Base-by-base conservation (phyloP, 306 rosid genomes). In the Lupinus albus region DNA sequence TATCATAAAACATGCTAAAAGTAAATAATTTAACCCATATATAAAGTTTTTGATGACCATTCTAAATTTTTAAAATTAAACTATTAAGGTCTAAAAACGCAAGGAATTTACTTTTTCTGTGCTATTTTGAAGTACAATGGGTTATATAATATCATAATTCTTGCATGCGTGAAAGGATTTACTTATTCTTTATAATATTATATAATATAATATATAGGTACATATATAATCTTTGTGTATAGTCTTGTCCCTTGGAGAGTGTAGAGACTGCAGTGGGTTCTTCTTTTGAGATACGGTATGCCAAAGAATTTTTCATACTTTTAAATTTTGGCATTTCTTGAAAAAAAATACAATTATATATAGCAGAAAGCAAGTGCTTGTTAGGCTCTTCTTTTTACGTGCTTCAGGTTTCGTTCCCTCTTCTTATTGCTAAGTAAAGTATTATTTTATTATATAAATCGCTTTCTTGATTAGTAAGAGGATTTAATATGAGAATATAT, bases 251-350 rank as follows among this genome's bases (percentile, higher is more conserved):
- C 76, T 81, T 63, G 68, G 74, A 59, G 58, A 60, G 58, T 52
- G 80, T 61, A 44, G 84, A 72, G 68, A 63, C 54, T 48, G 73
- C 73, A 32, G 85, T 81, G 83, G 87, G 91, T 78, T 84, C 87
- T 76, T 33, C 95, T 86, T 88, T 88, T 86, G 71, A 88, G 91
- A 74, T 81, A 71, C 79, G 13, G 32, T 57, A 15, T 8, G 39
- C 50, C 11, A 55, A 49, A 55, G 45, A 54, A 12, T 30, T 25
- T 25, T 25, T 25, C 30, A 4, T 25, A 25, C 4, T 25, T 25
- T 25, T 25, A 25, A 25, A 25, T 25, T 25, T 25, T 25, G 30
- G 30, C 30, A 25, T 25, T 1, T 2, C 30, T 25, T 9, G 35
- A 46, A 15, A 39, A 47, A 61, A 62, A 61, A 68, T 32, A 72